A percentile compares a stretch with the other conserved stretches of the same genome.
Evolutionary conservation across 495 filamentous ascomycete species (phyloP).

Genomic region (Xylaria sp.): DNA sequence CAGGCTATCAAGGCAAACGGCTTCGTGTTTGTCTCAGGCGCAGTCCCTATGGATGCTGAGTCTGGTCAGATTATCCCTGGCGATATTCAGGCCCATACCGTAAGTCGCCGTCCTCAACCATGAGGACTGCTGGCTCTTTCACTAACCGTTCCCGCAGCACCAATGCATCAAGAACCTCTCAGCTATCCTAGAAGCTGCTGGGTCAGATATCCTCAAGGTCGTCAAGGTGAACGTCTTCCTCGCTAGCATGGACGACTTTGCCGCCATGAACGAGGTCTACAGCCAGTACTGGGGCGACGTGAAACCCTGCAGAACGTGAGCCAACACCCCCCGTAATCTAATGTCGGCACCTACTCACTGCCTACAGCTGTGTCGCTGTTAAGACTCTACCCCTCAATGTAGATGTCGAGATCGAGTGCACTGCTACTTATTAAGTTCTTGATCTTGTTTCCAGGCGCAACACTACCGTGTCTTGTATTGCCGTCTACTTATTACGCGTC

Average conservation of each 20-base stretch:
- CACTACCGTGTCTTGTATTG: not conserved
- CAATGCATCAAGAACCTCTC: conserved; percentile 66
- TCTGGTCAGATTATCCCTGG: conserved; percentile 68
- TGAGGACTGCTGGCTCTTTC: not conserved
- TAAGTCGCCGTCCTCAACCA: conserved; percentile 24
- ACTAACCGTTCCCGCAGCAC: conserved; percentile 46
- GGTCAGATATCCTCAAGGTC: conserved; percentile 66
- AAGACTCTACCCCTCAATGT: conserved; percentile 78
- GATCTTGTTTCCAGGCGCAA: not conserved
- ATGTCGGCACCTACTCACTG: conserved; percentile 39
- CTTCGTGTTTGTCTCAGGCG: conserved; percentile 78
- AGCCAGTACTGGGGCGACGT: conserved; percentile 69
- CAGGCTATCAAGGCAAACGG: conserved; percentile 75
- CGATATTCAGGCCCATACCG: conserved; percentile 61
- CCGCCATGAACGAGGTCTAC: conserved; percentile 77
- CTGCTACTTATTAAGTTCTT: conserved; percentile 38
- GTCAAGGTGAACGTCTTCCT: conserved; percentile 76
- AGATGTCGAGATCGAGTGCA: conserved; percentile 80
- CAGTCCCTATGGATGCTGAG: conserved; percentile 71
- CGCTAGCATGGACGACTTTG: conserved; percentile 72
- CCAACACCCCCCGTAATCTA: not conserved
- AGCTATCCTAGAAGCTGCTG: conserved; percentile 70
- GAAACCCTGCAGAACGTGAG: conserved; percentile 68
- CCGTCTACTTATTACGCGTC: too few species aligned
- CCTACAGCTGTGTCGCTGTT: conserved; percentile 74